Evolutionary conservation across 106 monocot species (phyloP).

Genomic region (Chionographis japonica): DNA sequence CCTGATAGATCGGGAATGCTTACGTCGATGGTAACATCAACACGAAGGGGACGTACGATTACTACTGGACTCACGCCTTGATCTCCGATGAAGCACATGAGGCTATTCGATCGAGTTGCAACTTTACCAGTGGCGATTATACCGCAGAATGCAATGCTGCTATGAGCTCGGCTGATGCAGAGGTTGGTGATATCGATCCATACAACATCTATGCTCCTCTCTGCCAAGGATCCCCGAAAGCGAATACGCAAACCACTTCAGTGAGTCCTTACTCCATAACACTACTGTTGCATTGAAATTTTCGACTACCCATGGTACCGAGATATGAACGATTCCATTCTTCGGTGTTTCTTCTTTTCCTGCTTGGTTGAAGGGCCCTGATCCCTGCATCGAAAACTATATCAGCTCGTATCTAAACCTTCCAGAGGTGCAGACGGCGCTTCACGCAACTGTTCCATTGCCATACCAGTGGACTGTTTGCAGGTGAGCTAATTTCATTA

Average conservation of each 20-base stretch:
- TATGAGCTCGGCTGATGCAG: background rate
- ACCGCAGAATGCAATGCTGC: slow-evolving; percentile 9
- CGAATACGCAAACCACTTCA: background rate
- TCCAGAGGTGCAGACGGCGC: slow-evolving; percentile 27
- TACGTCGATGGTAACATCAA: slow-evolving; percentile 9
- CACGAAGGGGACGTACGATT: slow-evolving; percentile 1
- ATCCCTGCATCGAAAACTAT: slow-evolving; percentile 18
- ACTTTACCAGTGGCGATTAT: background rate
- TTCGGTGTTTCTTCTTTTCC: background rate
- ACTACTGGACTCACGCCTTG: slow-evolving; percentile 37
- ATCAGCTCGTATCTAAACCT: slow-evolving; percentile 19
- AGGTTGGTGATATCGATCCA: slow-evolving; percentile 14
- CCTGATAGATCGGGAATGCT: slow-evolving; percentile 47
- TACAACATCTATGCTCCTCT: slow-evolving; percentile 58
- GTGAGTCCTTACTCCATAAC: too few species aligned
- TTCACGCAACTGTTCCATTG: slow-evolving; percentile 21
- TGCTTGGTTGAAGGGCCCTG: slow-evolving; percentile 7
- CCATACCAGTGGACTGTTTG: slow-evolving; percentile 7
- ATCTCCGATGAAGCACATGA: slow-evolving; percentile 27
- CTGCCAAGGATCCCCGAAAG: slow-evolving; percentile 9
- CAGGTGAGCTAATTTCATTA: background rate
- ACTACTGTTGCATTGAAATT: too few species aligned
- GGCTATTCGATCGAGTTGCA: slow-evolving; percentile 14
- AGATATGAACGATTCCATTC: too few species aligned
- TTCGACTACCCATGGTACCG: too few species aligned